Evolutionary conservation across 306 rosid species (phyloP).

Genomic region (Gillenia trifoliata): DNA sequence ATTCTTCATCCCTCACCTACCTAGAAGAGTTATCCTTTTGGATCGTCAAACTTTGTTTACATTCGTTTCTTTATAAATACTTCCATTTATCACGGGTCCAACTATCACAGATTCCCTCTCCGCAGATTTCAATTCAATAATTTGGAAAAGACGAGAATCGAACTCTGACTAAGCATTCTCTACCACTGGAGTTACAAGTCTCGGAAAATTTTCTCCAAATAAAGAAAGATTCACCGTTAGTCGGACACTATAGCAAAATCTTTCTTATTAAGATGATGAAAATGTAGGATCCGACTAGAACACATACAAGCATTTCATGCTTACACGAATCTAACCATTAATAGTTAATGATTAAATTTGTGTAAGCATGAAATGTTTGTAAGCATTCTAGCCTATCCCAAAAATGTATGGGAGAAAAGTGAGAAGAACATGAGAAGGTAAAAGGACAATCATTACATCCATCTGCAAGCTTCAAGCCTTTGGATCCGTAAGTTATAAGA

Average conservation of each 20-base stretch:
- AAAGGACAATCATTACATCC: conserved; percentile 12
- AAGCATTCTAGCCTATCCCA: no score
- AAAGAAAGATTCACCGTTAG: not conserved
- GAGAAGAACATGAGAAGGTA: not conserved
- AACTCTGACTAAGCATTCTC: not conserved
- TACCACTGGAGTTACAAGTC: not conserved
- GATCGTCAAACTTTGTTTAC: not conserved
- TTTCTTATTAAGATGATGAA: not conserved
- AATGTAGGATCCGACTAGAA: not conserved
- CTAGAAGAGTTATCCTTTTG: not conserved
- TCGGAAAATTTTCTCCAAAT: not conserved
- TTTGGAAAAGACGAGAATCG: not conserved
- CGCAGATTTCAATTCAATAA: not conserved
- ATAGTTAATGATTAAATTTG: no score
- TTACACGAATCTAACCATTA: no score
- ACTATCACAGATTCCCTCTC: not conserved
- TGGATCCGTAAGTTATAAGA: conserved; percentile 8
- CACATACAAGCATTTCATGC: no score
- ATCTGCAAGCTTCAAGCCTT: conserved; percentile 12
- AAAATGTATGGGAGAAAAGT: no score
- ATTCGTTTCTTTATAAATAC: not conserved
- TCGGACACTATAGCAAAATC: not conserved
- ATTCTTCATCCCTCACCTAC: not conserved
- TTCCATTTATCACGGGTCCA: not conserved
- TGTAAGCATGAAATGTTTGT: no score